Percentiles rank a stretch among this genome's conserved stretches.
phyloP scores from a whole-genome alignment of 257 asterid genomes.

The Mitragyna speciosa region DNA sequence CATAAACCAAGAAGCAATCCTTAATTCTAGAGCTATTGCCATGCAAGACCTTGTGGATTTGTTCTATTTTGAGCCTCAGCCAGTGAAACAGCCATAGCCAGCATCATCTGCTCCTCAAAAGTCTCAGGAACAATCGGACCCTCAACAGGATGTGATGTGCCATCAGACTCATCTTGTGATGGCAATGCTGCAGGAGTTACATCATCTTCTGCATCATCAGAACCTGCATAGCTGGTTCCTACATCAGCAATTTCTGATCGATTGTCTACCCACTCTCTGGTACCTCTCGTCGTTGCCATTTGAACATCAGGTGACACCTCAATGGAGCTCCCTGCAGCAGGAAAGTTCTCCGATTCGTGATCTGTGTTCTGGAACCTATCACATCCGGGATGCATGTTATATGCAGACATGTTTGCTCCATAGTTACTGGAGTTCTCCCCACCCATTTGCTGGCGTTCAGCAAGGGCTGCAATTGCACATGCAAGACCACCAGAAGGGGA shows the following conservation, averaged over 20 bases:
- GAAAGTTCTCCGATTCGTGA: conserved; percentile 45
- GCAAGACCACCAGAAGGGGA: conserved; percentile 93
- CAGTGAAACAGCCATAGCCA: conserved; percentile 87
- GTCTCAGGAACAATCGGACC: conserved; percentile 71
- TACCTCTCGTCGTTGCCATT: conserved; percentile 40
- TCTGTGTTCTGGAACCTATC: conserved; percentile 44
- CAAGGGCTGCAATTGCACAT: conserved; percentile 89
- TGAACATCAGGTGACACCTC: conserved; percentile 42
- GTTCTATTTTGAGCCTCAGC: conserved; percentile 79
- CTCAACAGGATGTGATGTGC: conserved; percentile 35
- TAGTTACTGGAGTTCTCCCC: conserved; percentile 59
- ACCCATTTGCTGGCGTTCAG: conserved; percentile 73
- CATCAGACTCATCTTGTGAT: conserved; percentile 44
- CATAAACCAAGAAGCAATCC: conserved; percentile 1
- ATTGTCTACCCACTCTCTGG: conserved; percentile 37
- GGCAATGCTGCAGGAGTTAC: conserved; percentile 26
- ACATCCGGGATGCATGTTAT: conserved; percentile 35
- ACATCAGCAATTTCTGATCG: conserved; percentile 51
- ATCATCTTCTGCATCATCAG: conserved; percentile 49
- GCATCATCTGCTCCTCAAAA: conserved; percentile 85
- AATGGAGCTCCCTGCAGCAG: conserved; percentile 38
- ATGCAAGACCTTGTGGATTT: conserved; percentile 62
- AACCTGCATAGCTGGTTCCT: conserved; percentile 63
- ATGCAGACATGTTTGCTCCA: conserved; percentile 33
- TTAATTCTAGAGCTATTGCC: conserved; percentile 47